These are phyloP conservation scores for Endoconidiophora laricicola DNA, from an alignment of 2,329 filamentous ascomycete genomes.

Conservation along the genomic window DNA sequence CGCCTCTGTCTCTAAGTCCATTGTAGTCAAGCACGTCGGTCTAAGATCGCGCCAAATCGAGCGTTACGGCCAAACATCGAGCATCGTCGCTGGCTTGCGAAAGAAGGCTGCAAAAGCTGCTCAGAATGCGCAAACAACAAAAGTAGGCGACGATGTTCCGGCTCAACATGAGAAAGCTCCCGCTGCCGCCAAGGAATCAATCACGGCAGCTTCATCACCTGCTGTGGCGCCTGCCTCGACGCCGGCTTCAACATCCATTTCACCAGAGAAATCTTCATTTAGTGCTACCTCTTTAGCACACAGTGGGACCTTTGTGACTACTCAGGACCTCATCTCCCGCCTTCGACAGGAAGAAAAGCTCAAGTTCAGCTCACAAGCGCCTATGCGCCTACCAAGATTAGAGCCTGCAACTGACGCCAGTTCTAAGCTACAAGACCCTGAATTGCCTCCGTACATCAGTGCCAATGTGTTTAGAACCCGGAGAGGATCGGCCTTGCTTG, in stretches of 20 bases:
- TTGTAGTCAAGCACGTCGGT: conserved; percentile 46
- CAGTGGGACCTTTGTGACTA: background rate
- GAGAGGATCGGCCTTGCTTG: conserved; percentile 5
- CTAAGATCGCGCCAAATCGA: conserved; percentile 39
- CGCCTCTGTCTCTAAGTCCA: conserved; percentile 49
- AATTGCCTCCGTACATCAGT: conserved; percentile 1
- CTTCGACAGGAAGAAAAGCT: conserved; percentile 11
- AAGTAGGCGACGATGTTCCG: background rate
- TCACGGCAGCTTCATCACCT: background rate
- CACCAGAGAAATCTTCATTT: background rate
- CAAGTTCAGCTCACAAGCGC: background rate
- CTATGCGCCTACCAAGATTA: conserved; percentile 10
- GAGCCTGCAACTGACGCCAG: conserved; percentile 8
- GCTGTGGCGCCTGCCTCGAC: background rate
- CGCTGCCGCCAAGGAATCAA: background rate
- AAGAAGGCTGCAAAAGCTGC: conserved; percentile 13
- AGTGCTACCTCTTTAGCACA: background rate
- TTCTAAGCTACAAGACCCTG: background rate
- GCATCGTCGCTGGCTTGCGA: conserved; percentile 23
- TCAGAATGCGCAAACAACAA: background rate
- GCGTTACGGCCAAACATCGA: conserved; percentile 31
- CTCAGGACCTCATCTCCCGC: conserved; percentile 3
- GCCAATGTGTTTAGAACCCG: conserved; percentile 11
- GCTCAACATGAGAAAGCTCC: background rate
- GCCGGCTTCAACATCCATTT: background rate